These are phyloP conservation scores for Trapa incisa DNA, from an alignment of 345 rosid genomes.

Conservation along the genomic window DNA sequence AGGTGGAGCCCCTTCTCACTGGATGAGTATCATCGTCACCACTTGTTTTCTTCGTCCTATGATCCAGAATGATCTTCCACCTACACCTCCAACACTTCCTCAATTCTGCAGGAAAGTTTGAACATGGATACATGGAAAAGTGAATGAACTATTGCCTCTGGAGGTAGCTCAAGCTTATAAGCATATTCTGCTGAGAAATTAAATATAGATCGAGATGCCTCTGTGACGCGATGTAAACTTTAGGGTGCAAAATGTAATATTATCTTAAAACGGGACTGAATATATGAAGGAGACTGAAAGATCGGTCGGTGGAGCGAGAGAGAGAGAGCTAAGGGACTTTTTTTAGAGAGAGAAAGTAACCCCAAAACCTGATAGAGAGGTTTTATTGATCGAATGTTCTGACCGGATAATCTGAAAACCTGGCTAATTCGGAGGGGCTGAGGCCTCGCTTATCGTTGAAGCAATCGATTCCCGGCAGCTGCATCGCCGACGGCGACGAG, in stretches of 20 bases:
- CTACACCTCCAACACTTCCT: no score
- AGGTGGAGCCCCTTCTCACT: no score
- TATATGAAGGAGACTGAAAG: background rate
- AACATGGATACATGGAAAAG: no score
- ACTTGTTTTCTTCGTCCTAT: no score
- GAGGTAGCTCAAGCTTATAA: no score
- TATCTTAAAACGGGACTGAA: background rate
- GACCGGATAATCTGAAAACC: slow-evolving; percentile 14
- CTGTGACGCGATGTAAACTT: background rate
- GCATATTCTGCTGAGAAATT: no score
- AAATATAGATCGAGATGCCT: background rate
- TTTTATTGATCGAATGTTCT: background rate
- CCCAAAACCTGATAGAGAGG: background rate
- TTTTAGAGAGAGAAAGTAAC: background rate
- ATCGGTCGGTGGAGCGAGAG: background rate
- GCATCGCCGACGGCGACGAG: slow-evolving; percentile 7
- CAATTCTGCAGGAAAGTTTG: no score
- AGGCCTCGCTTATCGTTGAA: slow-evolving; percentile 40
- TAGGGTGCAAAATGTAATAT: background rate
- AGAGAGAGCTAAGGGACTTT: background rate
- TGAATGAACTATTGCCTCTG: no score
- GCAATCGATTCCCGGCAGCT: slow-evolving; percentile 26
- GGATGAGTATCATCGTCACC: no score
- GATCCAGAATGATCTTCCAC: no score
- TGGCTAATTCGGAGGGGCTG: slow-evolving; percentile 42